Percentiles rank a stretch among this genome's conserved stretches.
phyloP scores from a whole-genome alignment of 2,329 filamentous ascomycete species.

The Ophiostoma populinum region DNA sequence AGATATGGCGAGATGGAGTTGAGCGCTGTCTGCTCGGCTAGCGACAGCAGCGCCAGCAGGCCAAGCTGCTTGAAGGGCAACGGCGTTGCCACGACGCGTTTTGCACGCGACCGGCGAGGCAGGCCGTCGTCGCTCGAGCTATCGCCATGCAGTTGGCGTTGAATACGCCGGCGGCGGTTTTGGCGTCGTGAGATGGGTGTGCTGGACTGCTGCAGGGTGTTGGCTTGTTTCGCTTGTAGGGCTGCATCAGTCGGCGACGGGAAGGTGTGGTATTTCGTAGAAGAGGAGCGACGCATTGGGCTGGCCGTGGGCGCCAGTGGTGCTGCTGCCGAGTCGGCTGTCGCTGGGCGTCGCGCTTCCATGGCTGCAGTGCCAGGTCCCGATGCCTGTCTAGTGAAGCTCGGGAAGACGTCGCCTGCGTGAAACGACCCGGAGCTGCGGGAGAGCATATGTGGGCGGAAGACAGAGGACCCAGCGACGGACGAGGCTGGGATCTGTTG shows the following conservation, averaged over 20 bases:
- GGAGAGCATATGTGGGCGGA: slow-evolving; percentile 14
- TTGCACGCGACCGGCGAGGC: neutral
- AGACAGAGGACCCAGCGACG: neutral
- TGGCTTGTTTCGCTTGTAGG: no score
- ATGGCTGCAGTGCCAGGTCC: neutral
- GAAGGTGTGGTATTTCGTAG: slow-evolving; percentile 63
- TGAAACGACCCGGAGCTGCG: slow-evolving; percentile 27
- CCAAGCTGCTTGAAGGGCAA: slow-evolving; percentile 69
- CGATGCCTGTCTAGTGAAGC: slow-evolving; percentile 13
- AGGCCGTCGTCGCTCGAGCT: slow-evolving; percentile 1
- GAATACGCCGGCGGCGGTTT: slow-evolving; percentile 10
- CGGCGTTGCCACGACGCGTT: slow-evolving; percentile 34
- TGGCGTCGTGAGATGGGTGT: neutral
- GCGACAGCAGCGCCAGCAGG: slow-evolving; percentile 70
- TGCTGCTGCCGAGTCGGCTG: neutral
- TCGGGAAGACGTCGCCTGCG: slow-evolving; percentile 31
- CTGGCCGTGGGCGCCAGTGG: neutral
- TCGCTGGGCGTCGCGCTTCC: neutral
- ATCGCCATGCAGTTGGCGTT: neutral
- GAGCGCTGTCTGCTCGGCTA: slow-evolving; percentile 88
- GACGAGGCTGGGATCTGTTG: neutral
- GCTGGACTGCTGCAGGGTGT: slow-evolving; percentile 24
- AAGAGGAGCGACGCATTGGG: slow-evolving; percentile 19
- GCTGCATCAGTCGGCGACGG: slow-evolving; percentile 58
- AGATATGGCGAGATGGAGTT: slow-evolving; percentile 95